phyloP scores from a whole-genome alignment of 495 filamentous ascomycete species.

The Aspergillus cavernicola region DNA sequence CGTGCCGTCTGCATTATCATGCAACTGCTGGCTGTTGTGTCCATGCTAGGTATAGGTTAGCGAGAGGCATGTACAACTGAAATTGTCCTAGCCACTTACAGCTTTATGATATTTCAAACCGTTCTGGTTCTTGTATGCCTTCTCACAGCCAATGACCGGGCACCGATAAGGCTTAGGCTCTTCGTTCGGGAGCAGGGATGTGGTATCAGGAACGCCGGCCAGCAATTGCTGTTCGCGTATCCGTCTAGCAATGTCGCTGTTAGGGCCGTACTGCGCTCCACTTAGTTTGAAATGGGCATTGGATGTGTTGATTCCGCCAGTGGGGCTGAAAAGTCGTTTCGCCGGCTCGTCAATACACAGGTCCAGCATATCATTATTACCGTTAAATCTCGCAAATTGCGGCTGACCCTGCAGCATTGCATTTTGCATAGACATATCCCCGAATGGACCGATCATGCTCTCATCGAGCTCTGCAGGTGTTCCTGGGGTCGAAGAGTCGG shows the following conservation, averaged over 20 bases:
- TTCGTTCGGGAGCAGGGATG: conserved; percentile 49
- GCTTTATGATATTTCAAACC: conserved; percentile 83
- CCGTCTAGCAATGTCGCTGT: conserved; percentile 68
- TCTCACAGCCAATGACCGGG: conserved; percentile 97
- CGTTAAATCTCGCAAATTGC: conserved; percentile 42
- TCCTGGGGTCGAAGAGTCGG: conserved; percentile 70
- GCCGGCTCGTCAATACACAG: conserved; percentile 93
- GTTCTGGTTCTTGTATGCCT: conserved; percentile 99
- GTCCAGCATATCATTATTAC: conserved; percentile 58
- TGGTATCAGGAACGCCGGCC: conserved; percentile 56
- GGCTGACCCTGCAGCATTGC: conserved; percentile 54
- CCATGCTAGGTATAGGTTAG: conserved; percentile 60
- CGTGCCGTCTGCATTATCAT: conserved; percentile 92
- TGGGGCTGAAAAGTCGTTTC: conserved; percentile 85
- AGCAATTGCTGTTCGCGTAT: conserved; percentile 72
- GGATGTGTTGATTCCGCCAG: conserved; percentile 66
- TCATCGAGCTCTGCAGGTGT: conserved; percentile 66
- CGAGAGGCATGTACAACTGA: neutral
- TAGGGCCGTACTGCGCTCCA: conserved; percentile 68
- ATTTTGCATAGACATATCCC: conserved; percentile 53
- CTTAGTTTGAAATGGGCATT: conserved; percentile 67
- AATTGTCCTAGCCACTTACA: conserved; percentile 43
- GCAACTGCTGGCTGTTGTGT: conserved; percentile 91
- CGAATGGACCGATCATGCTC: conserved; percentile 51
- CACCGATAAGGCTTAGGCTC: conserved; percentile 97